Base-by-base conservation (phyloP, 176 grass and related monocot species). In the Dactylis glomerata region DNA sequence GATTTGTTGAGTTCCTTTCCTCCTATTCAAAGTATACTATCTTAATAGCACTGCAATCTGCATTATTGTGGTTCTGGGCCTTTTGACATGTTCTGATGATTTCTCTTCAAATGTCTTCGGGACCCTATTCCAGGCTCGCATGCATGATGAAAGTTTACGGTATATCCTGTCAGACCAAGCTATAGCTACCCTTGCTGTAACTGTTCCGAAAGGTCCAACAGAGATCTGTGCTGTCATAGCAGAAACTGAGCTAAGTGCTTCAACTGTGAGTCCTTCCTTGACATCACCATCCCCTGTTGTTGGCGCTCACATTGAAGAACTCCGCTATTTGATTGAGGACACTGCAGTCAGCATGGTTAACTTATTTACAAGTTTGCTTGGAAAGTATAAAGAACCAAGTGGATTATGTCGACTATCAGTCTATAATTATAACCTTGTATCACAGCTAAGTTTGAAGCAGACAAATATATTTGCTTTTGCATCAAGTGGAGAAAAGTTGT, bases 91-190 rank as follows among this genome's bases (percentile, higher is more conserved):
- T 87, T 86, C 54, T 68, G 0, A 47, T 82, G n/a, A n/a, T n/a
- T n/a, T n/a, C 79, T 70, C 51, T 87, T 8, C 55, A 52, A 85
- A 86, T 69, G 73, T 77, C 50, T 38, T 78, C 32, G 38, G 40
- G 10, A 19, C 33, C 30, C 75, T 45, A 77, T 86, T 86, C 45
- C 84, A 98, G 95, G 96, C 96, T 87, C 89, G 91, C 62, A 92
- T 95, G 86, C 96, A 98, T 87, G 96, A 98, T 87, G 96, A 98
- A 79, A 98, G 96, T 61, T 93, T 93, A 75, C 82, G 96, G 57
- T 98, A 95, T 80, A 81, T 93, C 22, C 76, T 98, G 40, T 89
- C 93, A 78, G 96, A 98, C 78, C 92, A 98, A 88, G 88, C 92
- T 73, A 92, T 98, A 69, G 92, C 86, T 81, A 80, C 87, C 16